Percentiles rank a stretch among this genome's conserved stretches.
Conservation (phyloP, 1,284 basidiomycete species). For the Amylostereum areolatum region DNA sequence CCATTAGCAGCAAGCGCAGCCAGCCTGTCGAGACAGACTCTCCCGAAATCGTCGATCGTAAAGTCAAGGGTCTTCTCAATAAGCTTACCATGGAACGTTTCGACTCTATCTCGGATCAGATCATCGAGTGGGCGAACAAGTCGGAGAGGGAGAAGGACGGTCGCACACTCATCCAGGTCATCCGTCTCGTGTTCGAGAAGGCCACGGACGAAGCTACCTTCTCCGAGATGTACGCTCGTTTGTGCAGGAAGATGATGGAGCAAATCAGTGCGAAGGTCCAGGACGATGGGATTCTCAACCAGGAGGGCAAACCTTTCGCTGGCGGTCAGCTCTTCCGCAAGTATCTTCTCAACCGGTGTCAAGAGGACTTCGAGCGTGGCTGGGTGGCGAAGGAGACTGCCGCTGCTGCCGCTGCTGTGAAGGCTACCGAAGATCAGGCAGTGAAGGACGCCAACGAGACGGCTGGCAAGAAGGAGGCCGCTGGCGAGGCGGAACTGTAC, state of each 20-base stretch:
- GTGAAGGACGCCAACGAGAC: slow-evolving; percentile 30
- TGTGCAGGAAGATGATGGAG: slow-evolving; percentile 94
- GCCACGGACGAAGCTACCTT: slow-evolving; percentile 93
- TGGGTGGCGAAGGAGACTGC: slow-evolving; percentile 70
- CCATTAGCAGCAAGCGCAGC: slow-evolving; percentile 34
- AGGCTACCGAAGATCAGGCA: slow-evolving; percentile 48
- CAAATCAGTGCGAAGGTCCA: slow-evolving; percentile 80
- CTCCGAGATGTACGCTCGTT: slow-evolving; percentile 95
- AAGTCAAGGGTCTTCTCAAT: slow-evolving; percentile 92
- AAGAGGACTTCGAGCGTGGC: slow-evolving; percentile 93
- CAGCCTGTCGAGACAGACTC: slow-evolving; percentile 53
- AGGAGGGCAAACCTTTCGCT: slow-evolving; percentile 79
- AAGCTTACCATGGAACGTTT: slow-evolving; percentile 98
- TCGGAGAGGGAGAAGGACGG: slow-evolving; percentile 91
- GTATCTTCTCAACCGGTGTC: slow-evolving; percentile 89
- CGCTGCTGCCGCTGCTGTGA: slow-evolving; percentile 25
- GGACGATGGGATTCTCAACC: slow-evolving; percentile 76
- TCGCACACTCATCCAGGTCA: slow-evolving; percentile 91
- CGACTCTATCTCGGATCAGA: slow-evolving; percentile 90
- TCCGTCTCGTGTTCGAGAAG: slow-evolving; percentile 95
- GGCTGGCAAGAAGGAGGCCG: slow-evolving; percentile 44
- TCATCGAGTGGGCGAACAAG: slow-evolving; percentile 93
- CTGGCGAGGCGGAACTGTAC: slow-evolving; percentile 64
- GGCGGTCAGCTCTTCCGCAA: slow-evolving; percentile 94
- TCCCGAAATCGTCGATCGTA: slow-evolving; percentile 84